Evolutionary conservation across 768 basidiomycete species (phyloP), one percentile per base, ranked within the genome.

Genomic region (Amanita rimosa): DNA sequence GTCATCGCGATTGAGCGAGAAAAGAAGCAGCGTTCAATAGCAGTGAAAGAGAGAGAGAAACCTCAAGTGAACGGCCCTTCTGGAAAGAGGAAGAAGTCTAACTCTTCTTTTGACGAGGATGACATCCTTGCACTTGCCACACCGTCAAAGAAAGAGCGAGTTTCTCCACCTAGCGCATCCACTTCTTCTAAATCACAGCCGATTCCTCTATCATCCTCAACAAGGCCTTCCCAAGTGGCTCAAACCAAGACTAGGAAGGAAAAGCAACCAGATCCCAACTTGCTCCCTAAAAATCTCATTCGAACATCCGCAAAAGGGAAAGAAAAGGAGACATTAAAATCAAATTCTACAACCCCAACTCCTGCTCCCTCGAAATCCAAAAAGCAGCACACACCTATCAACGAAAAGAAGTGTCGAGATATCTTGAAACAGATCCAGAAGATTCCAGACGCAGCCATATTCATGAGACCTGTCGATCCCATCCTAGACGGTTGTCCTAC

Each of bases 401-500:
- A 90, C 62, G 79, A 83, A 56, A 90, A 82, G 73, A 95, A 90
- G 64, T 87, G 84, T 60, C 82, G 74, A 60, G 83, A 86, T 3
- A 62, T 91, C 29, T 54, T 94, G 49, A 81, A 74, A 59, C 64
- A 54, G 19, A 58, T 93, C 6, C 62, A 66, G 44, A 84, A 73
- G 57, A 57, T 85, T 14, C 76, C 79, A 2, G 85, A 92, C 59
- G 75, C 79, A 35, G 66, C 62, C 24, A 83, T 91, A 51, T 97
- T 97, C 67, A 58, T 72, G 43, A 71, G 76, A 19, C 89, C 95
- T 3, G 95, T 97, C 16, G 85, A 97, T 62, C 85, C 94, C 3
- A 64, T 79, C 11, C 60, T 66, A 44, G 89, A 90, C 63, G 92
- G 88, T 16, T 95, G 87, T 62, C 92, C 95, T 41, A 93, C 91